Base-by-base conservation (phyloP, 2,329 filamentous ascomycete species). In the Penicillium sp. region DNA sequence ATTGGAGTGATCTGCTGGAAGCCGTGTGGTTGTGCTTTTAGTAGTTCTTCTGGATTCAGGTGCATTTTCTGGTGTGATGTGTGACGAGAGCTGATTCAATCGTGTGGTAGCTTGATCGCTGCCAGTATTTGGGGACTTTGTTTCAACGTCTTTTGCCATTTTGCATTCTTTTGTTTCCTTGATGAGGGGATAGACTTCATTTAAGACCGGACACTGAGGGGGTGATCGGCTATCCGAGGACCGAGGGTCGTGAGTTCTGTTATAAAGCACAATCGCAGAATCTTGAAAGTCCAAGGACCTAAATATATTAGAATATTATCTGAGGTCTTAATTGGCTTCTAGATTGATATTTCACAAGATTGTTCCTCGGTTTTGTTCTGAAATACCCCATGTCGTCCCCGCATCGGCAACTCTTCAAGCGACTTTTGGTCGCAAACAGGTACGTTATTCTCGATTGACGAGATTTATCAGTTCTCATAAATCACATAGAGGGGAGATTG, bases 1-100 rank as follows among this genome's bases (percentile, higher is more conserved):
- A 47, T 82, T 79, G 22, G 73, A 75, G 57, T 80, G 78, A 56
- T 82, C 77, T 33, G 74, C 68, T 16, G 78, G 77, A 0, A 78
- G 66, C 6, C 66, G 65, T 17, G 34, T 41, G 18, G 32, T 40
- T 37, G 35, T 28, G 39, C 54, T 41, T 48, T 45, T 8, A 51
- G 52, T 56, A 62, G 56, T 25, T 23, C 61, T 64, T 14, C 6
- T 0, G 6, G 15, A 5, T 3, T 18, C 9, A 14, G 23, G 57
- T 52, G 11, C 60, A 61, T 43, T 62, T 61, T 17, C 55, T 13
- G 43, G 26, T 30, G 55, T 44, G 37, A 73, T 55, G 48, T 75
- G 69, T 2, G 64, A 62, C 14, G 64, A 67, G 34, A 76, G 62
- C 52, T 75, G 72, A 18, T 60, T 59, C 17, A 76, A 64, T 7